Base-by-base conservation (phyloP, 208 protist species). In the Naegleria gruberi region DNA sequence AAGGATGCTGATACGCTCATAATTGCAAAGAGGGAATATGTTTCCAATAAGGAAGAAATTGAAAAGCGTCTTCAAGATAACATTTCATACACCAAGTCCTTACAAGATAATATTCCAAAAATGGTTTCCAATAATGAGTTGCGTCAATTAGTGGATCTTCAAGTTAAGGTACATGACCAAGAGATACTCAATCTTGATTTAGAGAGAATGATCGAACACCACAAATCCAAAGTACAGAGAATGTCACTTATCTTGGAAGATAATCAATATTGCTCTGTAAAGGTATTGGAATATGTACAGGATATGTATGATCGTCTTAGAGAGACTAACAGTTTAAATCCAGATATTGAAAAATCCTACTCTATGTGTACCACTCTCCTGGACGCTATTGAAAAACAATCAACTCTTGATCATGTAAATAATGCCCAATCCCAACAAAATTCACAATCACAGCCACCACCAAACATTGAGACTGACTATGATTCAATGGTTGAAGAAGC, bases 171-270 rank as follows among this genome's bases (percentile, higher is more conserved):
- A 23, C 82, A 86, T 47, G 42, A 86, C 19, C 82, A 46, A 10
- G 82, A 86, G 45, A 37, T 86, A 34, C 19, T 86, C 30, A 86
- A 86, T 47, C 19, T 86, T 15, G 82, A 86, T 44, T 40, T 86
- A 1, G 82, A 86, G n/a, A 42, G 82, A 86, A 86, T 86, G 82
- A 34, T 46, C 8, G 17, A 43, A 12, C 82, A 86, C 45, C 82
- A 86, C 34, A 43, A 37, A 47, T 23, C 82, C 5, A 23, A 37
- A 47, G 82, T 5, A 37, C 82, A 86, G 45, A 0, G 82, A 43
- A 46, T 47, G 37, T 6, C 15, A 30, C 82, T 47, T 30, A 37
- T 86, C 17, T 30, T 86, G 15, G 82, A 86, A 30, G 82, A 86
- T 19, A 12, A 10, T 43, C 82, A 86, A 37, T 46, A 86, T 46